Conservation (phyloP, 2,329 filamentous ascomycete genomes). For the Aureobasidium sp. region DNA sequence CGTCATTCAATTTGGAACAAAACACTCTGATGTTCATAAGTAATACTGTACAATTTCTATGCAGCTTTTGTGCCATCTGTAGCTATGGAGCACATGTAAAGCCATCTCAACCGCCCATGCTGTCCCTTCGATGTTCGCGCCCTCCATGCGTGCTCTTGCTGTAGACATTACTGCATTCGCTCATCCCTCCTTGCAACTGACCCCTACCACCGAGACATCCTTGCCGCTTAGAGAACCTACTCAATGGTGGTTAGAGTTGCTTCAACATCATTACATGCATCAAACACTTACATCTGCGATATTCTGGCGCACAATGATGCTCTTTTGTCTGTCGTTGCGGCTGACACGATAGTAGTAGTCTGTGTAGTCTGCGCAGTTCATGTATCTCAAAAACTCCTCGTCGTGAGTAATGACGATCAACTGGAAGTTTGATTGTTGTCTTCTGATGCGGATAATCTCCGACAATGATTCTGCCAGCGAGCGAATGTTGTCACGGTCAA, state of each 20-base stretch:
- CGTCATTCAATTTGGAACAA: neutral
- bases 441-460: constrained; percentile 74
- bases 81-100: neutral
- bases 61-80: neutral
- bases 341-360: constrained; percentile 86
- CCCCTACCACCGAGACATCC: neutral
- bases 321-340: constrained; percentile 78
- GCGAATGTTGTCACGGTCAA: constrained; percentile 90
- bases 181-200: neutral
- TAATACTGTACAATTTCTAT: neutral
- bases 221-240: constrained; percentile 1
- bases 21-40: neutral
- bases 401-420: constrained; percentile 98
- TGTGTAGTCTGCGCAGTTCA: constrained; percentile 89
- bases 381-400: constrained; percentile 86
- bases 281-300: constrained; percentile 31
- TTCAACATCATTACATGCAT: neutral
- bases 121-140: neutral
- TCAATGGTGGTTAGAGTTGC: neutral
- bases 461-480: constrained; percentile 78
- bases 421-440: constrained; percentile 90
- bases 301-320: constrained; percentile 61
- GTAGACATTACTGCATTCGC: neutral
- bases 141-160: neutral
- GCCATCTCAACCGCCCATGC: neutral